These are phyloP conservation scores for Phytophthora agathidicida DNA, from an alignment of 352 stramenopile genomes.

Conservation along the genomic window DNA sequence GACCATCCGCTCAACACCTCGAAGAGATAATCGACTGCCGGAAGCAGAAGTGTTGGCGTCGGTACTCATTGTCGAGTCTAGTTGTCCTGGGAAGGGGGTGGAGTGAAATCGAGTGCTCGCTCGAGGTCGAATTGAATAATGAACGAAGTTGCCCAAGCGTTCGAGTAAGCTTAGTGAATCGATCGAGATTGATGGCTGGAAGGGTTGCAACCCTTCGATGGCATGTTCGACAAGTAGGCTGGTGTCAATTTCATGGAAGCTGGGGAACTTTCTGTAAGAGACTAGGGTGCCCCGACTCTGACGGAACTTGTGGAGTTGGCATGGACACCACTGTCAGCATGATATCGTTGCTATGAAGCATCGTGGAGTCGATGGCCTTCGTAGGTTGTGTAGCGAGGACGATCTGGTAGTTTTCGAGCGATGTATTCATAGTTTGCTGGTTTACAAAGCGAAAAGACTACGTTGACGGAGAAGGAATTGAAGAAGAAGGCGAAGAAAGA, in stretches of 20 bases:
- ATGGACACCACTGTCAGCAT: slow-evolving; percentile 1
- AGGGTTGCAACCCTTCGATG: slow-evolving; percentile 13
- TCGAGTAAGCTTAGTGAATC: no score
- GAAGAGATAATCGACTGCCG: slow-evolving; percentile 34
- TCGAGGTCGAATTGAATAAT: slow-evolving; percentile 22
- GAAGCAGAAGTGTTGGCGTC: slow-evolving; percentile 8
- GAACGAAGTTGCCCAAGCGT: no score
- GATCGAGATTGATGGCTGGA: slow-evolving; percentile 9
- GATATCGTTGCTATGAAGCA: slow-evolving; percentile 17
- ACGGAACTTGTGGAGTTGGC: slow-evolving; percentile 3
- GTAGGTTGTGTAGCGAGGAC: background rate
- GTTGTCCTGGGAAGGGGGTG: background rate
- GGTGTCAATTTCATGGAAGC: slow-evolving; percentile 16
- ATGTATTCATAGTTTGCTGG: no score
- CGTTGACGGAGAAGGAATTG: no score
- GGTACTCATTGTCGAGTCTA: slow-evolving; percentile 22
- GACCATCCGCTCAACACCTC: slow-evolving; percentile 44
- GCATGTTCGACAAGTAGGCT: slow-evolving; percentile 5
- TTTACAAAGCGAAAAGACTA: no score
- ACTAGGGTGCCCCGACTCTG: slow-evolving; percentile 1
- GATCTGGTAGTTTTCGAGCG: background rate
- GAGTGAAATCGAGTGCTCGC: slow-evolving; percentile 4
- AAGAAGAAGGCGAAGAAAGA: no score
- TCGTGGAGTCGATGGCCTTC: background rate
- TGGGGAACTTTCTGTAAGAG: slow-evolving; percentile 7